These are phyloP conservation scores for Colletotrichum truncatum DNA, from an alignment of 2,329 filamentous ascomycete genomes.

Conservation along the genomic window DNA sequence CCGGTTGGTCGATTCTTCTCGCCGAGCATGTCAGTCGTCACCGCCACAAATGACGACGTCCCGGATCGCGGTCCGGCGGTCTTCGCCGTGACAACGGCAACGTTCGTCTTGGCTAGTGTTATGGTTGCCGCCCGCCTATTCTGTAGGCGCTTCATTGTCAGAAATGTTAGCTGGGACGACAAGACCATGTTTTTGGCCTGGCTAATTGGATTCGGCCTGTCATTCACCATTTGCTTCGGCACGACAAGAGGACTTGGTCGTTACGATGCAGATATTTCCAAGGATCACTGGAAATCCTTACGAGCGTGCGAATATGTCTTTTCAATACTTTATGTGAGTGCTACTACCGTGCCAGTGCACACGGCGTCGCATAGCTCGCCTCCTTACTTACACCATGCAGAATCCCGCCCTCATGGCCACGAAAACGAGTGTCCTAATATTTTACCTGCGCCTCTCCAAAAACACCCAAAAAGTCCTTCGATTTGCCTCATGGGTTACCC, in stretches of 20 bases:
- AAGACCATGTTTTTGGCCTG: conserved; percentile 84
- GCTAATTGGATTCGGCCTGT: conserved; percentile 74
- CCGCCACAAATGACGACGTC: conserved; percentile 34
- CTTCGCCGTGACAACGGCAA: conserved; percentile 75
- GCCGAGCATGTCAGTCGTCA: conserved; percentile 28
- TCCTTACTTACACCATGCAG: conserved; percentile 48
- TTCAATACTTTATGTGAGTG: conserved; percentile 68
- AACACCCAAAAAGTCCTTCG: conserved; percentile 80
- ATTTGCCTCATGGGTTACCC: conserved; percentile 81
- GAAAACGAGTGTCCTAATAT: conserved; percentile 91
- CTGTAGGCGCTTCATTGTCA: conserved; percentile 78
- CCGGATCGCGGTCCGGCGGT: conserved; percentile 68
- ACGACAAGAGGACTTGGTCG: conserved; percentile 73
- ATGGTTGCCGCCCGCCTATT: conserved; percentile 81
- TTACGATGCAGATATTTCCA: conserved; percentile 68
- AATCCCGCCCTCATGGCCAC: conserved; percentile 91
- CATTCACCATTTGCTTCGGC: conserved; percentile 72
- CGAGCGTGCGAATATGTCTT: conserved; percentile 71
- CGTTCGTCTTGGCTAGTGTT: conserved; percentile 73
- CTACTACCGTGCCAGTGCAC: not conserved
- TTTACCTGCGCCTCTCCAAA: conserved; percentile 85
- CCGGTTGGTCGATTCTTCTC: conserved; percentile 5
- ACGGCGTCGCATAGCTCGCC: not conserved
- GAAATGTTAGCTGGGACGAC: conserved; percentile 79
- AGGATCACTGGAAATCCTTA: conserved; percentile 58